Evolutionary conservation across 768 basidiomycete genomes (phyloP), one percentile per base, ranked within the genome.

Genomic region (Tubosaeta brunneosetosa): DNA sequence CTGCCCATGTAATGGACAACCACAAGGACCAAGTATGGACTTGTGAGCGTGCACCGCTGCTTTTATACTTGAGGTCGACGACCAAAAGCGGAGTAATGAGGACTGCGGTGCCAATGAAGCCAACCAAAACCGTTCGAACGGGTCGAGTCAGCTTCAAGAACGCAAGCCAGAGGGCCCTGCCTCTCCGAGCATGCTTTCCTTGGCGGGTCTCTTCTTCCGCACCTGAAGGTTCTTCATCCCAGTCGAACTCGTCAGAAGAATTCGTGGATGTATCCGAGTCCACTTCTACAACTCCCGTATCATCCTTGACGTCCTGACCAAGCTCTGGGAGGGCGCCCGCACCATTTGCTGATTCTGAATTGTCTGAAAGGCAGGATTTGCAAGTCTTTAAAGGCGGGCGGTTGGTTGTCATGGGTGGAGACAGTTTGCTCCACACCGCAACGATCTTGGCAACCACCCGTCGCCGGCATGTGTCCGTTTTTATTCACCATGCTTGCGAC

Each of bases 11-110:
- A 29, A 87, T 77, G 7, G 86, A 72, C 32, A 87, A 61, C 86
- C 86, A 89, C 37, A 88, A 68, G 6, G 84, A 86, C 75, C 75
- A 80, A 5, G 79, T 75, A 53, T 79, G 76, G 13, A 86, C 83
- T 56, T 88, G 83, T 25, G 73, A 65, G 47, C 75, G 75, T 12
- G 73, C 78, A 16, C 70, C 41, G 52, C 66, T 81, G 36, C 68
- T 68, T 49, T 71, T 73, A 63, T 86, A 90, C 47, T 77, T 79
- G 46, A 87, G 62, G 52, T 85, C 71, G 55, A 88, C 80, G 51
- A 91, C 81, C 55, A 90, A 71, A 42, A 86, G 73, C 1, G 88
- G 88, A 0, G 84, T 79, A 55, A 89, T 80, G 50, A 87, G 72
- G 57, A 91, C 73, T 31, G 78, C 81, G 16, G 74, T 74, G 27